Base-by-base conservation (phyloP, 306 rosid genomes). In the Cicer cuneatum region DNA sequence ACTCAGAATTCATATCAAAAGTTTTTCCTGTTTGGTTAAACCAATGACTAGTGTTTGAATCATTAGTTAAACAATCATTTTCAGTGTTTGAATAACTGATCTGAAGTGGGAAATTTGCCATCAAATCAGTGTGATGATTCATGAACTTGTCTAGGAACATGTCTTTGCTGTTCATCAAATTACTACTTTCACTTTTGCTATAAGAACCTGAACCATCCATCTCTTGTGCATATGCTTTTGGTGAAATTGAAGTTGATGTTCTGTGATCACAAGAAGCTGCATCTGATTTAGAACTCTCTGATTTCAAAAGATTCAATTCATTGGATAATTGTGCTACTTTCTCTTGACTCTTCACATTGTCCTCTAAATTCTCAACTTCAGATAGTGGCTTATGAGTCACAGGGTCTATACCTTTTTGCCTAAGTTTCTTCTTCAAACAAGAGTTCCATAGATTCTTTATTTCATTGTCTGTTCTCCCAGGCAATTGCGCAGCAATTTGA, bases 381-480 rank as follows among this genome's bases (percentile, higher is more conserved):
- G 66, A 15, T 11, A 93, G 80, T 71, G 90, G 93, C 24, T 88
- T 85, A 48, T 90, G 97, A 2, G 98, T 93, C 0, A 84, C 84
- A 51, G 98, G 98, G 84, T 93, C 98, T 74, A 93, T 85, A 52
- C 98, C 98, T 79, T 82, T 85, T 75, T 87, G 94, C 42, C 89
- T 80, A 41, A 93, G 87, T 80, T 88, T 93, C 78, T 93, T 93
- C 86, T 93, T 93, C 60, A 93, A 74, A 85, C 89, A 88, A 63
- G 98, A 90, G 67, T 93, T 93, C 97, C 97, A 90, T 18, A 89
- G 86, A 75, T 93, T 93, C 91, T 93, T 93, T 62, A 93, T 93
- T 78, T 93, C 98, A 53, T 93, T 93, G 75, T 93, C 96, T 0
- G 98, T 93, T 81, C 97, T 93, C 51, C 98, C 97, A 0, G 93